Evolutionary conservation across 78 protist genomes (phyloP), one percentile per base, ranked within the genome.

Genomic region (Dictyostelium firmibasis): DNA sequence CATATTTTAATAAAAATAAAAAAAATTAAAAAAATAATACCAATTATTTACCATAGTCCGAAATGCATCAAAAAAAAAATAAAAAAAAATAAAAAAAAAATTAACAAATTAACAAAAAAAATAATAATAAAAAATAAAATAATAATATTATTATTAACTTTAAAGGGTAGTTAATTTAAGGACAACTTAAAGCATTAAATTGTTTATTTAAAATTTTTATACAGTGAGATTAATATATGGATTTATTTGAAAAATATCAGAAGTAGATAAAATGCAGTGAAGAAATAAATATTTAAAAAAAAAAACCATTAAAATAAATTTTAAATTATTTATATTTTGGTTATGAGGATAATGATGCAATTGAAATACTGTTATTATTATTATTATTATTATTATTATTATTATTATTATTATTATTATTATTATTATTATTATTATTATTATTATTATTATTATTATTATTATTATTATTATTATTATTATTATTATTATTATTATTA

Each of bases 401-500:
- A 16, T 4, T 16, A 50, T 50, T 50, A 16, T 11, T 11, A 50
- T 50, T 50, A 1, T 50, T 50, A 50, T 50, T 50, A 47, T 47
- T 47, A 47, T 47, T 47, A 47, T 47, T 47, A 8, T 47, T 47
- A 47, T 67, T 67, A 67, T 25, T 67, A 67, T 67, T 67, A 67
- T 67, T 67, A 67, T 67, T 67, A 67, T 67, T 67, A 67, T 18
- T 67, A 67, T 67, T 67, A 67, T 20, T 67, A 67, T 67, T 67
- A 67, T 67, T 67, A 67, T 67, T 62, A 62, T 62, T 62, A 62
- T 62, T 62, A 62, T 62, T 62, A 62, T 62, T 62, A 62, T 62
- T 62, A 62, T 62, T 62, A 62, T 62, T 62, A 62, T 62, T 62
- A 62, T 62, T 62, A 23, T 62, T 62, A 62, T 62, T 62, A 69